Percentiles rank a stretch among this genome's conserved stretches.
These are phyloP conservation scores for Prosopis cineraria DNA, from an alignment of 306 rosid genomes.

Conservation along the genomic window DNA sequence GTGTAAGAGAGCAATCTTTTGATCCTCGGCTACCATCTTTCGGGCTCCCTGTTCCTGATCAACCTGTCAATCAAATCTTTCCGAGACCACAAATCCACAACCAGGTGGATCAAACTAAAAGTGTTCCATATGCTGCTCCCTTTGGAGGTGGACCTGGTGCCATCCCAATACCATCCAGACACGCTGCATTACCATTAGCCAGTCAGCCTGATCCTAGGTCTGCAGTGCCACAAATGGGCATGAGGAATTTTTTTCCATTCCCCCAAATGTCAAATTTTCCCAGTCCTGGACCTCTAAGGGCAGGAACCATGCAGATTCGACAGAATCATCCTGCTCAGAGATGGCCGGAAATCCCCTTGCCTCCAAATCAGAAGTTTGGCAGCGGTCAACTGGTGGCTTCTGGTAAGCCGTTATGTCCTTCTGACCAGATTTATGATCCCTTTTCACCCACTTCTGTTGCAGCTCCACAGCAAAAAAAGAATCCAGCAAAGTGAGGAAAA, in stretches of 20 bases:
- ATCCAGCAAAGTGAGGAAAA: slow-evolving; percentile 43
- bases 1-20: slow-evolving; percentile 45
- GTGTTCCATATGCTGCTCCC: slow-evolving; percentile 41
- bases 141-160: slow-evolving; percentile 54
- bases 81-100: slow-evolving; percentile 51
- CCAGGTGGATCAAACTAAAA: slow-evolving; percentile 53
- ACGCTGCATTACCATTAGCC: slow-evolving; percentile 49
- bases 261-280: slow-evolving; percentile 52
- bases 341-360: slow-evolving; percentile 44
- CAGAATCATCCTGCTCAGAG: slow-evolving; percentile 50
- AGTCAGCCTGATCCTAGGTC: slow-evolving; percentile 47
- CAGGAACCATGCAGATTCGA: slow-evolving; percentile 48
- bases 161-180: slow-evolving; percentile 49
- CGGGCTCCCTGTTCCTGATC: slow-evolving; percentile 49
- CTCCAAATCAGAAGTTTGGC: slow-evolving; percentile 51
- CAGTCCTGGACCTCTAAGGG: slow-evolving; percentile 45
- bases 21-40: slow-evolving; percentile 49
- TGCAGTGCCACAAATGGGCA: slow-evolving; percentile 52
- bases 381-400: slow-evolving; percentile 48
- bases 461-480: slow-evolving; percentile 47
- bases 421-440: slow-evolving; percentile 93
- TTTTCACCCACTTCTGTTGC: slow-evolving; percentile 78
- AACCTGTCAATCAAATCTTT: slow-evolving; percentile 54
- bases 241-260: slow-evolving; percentile 58
- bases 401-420: slow-evolving; percentile 49